Base-by-base conservation (phyloP, 257 asterid genomes). In the Gentiana straminea region DNA sequence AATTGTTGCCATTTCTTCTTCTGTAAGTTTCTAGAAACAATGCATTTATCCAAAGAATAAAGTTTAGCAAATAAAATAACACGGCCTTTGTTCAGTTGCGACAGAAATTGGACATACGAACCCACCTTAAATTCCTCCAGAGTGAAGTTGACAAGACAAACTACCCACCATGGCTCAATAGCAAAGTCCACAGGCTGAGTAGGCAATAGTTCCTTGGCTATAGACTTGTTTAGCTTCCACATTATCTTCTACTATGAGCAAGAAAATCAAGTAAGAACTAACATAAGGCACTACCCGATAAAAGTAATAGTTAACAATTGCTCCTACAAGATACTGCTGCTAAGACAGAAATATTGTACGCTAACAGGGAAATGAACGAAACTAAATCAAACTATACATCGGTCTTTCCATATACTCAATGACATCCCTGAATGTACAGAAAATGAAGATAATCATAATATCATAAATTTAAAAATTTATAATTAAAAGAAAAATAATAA, bases 131-230 rank as follows among this genome's bases (percentile, higher is more conserved):
- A 92, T 76, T 92, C 99, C 75, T 92, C 99, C 71, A 92, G 73
- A 52, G 99, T 92, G 68, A 88, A 92, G 75, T 92, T 92, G 74
- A 92, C 99, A 2, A 92, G 81, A 71, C 97, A 92, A 75, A 88
- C 90, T 72, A 97, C 99, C 99, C 99, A 92, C 99, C 99, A 88
- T 59, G 99, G 95, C 71, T 88, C 99, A 73, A 87, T 83, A 55
- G 66, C 65, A 47, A 92, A 83, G 69, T 88, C 99, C 72, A 83
- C 97, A 10, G 99, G 97, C 68, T 88, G 95, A 60, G 74, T 49
- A 35, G 99, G 97, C 80, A 92, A 77, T 66, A 80, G 80, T 75
- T 92, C 99, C 75, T 82, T 88, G 35, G 99, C 99, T 73, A 88
- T 88, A 59, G 97, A 88, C 79, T 92, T 92, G 79, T 92, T 92